phyloP scores from a whole-genome alignment of 306 rosid species.

The Sindora glabra region DNA sequence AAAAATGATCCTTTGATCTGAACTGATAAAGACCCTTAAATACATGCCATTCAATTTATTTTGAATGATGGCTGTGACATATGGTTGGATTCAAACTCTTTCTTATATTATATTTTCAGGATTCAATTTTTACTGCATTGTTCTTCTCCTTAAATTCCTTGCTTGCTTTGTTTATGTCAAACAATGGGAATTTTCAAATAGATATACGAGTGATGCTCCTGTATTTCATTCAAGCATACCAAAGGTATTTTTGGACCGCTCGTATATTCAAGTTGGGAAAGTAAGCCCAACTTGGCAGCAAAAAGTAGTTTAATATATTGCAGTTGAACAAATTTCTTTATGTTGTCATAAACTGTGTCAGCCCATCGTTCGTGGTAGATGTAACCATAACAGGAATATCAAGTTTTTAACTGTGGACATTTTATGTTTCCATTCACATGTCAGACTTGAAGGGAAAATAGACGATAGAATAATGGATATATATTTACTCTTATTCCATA shows the following conservation, averaged over 20 bases:
- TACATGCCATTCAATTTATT: conserved; percentile 29
- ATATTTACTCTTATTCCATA: not conserved
- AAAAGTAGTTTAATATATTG: conserved; percentile 9
- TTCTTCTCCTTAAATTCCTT: not conserved
- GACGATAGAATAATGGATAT: not conserved
- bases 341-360: not conserved
- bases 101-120: not conserved
- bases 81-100: conserved; percentile 15
- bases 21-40: conserved; percentile 27
- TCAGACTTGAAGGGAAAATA: not conserved
- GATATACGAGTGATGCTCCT: conserved; percentile 20
- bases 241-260: conserved; percentile 11
- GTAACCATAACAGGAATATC: not conserved
- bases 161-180: conserved; percentile 17
- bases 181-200: conserved; percentile 26
- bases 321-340: not conserved
- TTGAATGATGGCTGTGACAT: conserved; percentile 21
- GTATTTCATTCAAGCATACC: not conserved
- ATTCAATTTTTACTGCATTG: not conserved
- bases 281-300: conserved; percentile 19
- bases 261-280: conserved; percentile 15
- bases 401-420: too few species aligned
- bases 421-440: too few species aligned
- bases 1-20: too few species aligned
- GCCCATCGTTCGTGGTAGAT: not conserved